Evolutionary conservation across 2,329 filamentous ascomycete genomes (phyloP), one percentile per base, ranked within the genome.

Genomic region (Aureobasidium sp.): DNA sequence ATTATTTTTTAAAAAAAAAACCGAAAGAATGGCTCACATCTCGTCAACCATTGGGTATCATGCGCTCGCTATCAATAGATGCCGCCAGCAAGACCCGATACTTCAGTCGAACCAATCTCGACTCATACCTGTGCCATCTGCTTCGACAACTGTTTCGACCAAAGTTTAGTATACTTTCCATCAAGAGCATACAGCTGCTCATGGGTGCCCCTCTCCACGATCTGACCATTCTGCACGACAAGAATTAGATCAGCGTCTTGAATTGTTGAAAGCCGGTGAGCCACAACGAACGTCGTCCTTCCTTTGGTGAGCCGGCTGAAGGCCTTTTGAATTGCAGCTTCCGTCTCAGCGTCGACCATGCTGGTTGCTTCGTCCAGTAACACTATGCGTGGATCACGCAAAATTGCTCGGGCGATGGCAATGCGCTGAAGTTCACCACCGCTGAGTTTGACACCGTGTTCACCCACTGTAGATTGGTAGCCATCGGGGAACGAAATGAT

Each of bases 381-480:
- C 3, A 90, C 69, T 2, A 90, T 79, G 0, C 73, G 70, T 0
- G 85, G 85, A 47, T 81, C 72, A 40, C 83, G 80, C 50, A 89
- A 75, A 24, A 89, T 81, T 10, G 83, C 83, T 6, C 86, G 75
- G 0, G 85, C 86, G 57, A 90, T 89, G 2, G 86, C 84, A 21
- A 94, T 77, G 4, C 89, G 80, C 65, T 94, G 88, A n/a, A 87
- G 80, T 65, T 95, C 88, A 1, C 89, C 89, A n/a, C 88, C 86
- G 10, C 85, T 89, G 1, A 94, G 72, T 64, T 87, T 88, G 42
- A 85, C 84, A 4, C 88, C 88, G 24, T 79, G 79, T 63, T 91
- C 87, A 1, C 88, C 88, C 1, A 93, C 87, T 7, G 79, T 69
- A 0, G 88, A 89, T 4, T 85, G 77, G 62, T 90, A 90, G 1